Conservation (phyloP, 2,329 filamentous ascomycete genomes). For the Coniochaeta sp. region DNA sequence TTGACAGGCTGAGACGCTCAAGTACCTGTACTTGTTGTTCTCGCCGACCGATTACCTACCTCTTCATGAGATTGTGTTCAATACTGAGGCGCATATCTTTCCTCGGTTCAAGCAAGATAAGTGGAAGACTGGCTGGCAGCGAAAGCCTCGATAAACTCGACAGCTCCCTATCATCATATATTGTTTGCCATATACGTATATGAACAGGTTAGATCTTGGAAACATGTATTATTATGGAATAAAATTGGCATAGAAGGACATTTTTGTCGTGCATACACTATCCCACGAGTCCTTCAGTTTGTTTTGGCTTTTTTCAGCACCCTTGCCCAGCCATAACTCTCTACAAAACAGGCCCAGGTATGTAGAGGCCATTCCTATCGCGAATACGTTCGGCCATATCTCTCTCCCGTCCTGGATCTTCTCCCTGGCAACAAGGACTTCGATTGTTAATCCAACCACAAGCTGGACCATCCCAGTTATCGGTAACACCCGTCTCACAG, state of each 20-base stretch:
- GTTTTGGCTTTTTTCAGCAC: no score
- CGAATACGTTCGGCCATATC: no score
- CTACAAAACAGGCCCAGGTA: no score
- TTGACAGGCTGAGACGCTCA: conserved; percentile 14
- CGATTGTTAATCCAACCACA: no score
- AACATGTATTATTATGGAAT: not conserved
- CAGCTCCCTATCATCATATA: not conserved
- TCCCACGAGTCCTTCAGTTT: no score
- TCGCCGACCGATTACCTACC: conserved; percentile 12
- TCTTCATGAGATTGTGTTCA: conserved; percentile 14
- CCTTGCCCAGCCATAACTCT: no score
- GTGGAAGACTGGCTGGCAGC: conserved; percentile 11
- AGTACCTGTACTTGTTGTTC: conserved; percentile 16
- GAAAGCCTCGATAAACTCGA: not conserved
- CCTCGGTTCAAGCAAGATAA: conserved; percentile 8
- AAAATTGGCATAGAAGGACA: no score
- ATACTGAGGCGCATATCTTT: conserved; percentile 15
- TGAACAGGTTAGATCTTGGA: not conserved
- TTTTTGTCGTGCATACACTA: no score
- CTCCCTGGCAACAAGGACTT: no score
- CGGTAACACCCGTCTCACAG: not conserved
- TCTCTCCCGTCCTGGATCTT: no score
- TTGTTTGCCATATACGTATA: not conserved
- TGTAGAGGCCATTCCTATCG: no score
- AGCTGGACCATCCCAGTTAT: not conserved